A percentile compares a stretch with the other conserved stretches of the same genome.
These are phyloP conservation scores for Pythium folliculosum DNA, from an alignment of 352 stramenopile species.

Conservation along the genomic window DNA sequence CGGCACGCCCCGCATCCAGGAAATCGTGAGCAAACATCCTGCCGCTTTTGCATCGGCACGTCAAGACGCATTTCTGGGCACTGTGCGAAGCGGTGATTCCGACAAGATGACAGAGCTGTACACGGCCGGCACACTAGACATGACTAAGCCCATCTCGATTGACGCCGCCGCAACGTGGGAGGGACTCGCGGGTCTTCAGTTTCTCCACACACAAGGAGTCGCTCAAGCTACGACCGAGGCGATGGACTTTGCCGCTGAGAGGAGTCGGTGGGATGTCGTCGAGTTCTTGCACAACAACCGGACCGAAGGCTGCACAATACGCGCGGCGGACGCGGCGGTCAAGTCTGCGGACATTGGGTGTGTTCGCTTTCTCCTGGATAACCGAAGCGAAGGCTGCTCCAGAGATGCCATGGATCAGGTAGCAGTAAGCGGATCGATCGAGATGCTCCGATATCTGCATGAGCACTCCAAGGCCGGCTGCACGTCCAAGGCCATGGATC, in stretches of 20 bases:
- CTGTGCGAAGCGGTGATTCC: no score
- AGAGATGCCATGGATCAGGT: neutral
- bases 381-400: neutral
- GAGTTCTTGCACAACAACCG: neutral
- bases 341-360: neutral
- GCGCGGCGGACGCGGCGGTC: neutral
- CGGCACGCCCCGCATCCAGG: neutral
- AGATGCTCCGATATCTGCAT: neutral
- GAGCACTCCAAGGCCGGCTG: neutral
- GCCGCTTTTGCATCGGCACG: neutral
- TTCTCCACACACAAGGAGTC: neutral
- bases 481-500: neutral
- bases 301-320: neutral
- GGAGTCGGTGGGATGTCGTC: neutral
- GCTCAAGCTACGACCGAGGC: neutral
- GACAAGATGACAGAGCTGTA: neutral
- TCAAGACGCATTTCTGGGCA: neutral
- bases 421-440: neutral
- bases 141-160: neutral
- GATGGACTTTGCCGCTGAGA: neutral
- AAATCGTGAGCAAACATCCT: neutral
- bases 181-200: neutral
- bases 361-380: neutral
- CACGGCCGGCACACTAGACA: neutral
- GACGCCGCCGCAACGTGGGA: neutral